Evolutionary conservation across 2,329 filamentous ascomycete species (phyloP).

Genomic region (Colletotrichum abscissum): DNA sequence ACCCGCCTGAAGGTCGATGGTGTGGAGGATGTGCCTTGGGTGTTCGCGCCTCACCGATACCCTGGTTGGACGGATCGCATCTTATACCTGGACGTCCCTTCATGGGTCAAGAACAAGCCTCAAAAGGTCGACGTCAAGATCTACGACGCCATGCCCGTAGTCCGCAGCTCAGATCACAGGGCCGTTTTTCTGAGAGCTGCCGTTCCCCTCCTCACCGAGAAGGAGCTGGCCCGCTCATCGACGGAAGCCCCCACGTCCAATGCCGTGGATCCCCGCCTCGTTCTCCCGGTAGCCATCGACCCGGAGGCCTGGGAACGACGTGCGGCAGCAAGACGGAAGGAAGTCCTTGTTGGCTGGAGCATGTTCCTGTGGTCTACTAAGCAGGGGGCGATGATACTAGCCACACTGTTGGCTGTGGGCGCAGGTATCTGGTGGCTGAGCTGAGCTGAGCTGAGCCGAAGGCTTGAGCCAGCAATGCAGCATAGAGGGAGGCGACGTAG

Average conservation of each 20-base stretch:
- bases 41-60: conserved; percentile 85
- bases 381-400: conserved; percentile 59
- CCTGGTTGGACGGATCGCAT: conserved; percentile 96
- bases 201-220: conserved; percentile 68
- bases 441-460: conserved; percentile 34
- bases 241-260: conserved; percentile 4
- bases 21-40: conserved; percentile 63
- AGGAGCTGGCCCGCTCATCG: conserved; percentile 51
- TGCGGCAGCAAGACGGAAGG: conserved; percentile 55
- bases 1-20: conserved; percentile 37
- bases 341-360: conserved; percentile 63
- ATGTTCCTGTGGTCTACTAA: conserved; percentile 66
- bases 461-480: neutral
- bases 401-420: conserved; percentile 53
- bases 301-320: conserved; percentile 66
- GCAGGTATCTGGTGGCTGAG: conserved; percentile 58
- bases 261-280: conserved; percentile 53
- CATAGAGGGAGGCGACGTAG: neutral
- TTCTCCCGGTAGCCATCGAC: conserved; percentile 64
- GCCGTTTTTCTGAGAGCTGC: conserved; percentile 79
- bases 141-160: conserved; percentile 82
- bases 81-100: conserved; percentile 75
- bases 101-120: conserved; percentile 55
- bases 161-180: conserved; percentile 88
- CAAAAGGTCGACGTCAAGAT: conserved; percentile 62